These are phyloP conservation scores for Leccinum arenicola DNA, from an alignment of 768 basidiomycete species.

Conservation along the genomic window DNA sequence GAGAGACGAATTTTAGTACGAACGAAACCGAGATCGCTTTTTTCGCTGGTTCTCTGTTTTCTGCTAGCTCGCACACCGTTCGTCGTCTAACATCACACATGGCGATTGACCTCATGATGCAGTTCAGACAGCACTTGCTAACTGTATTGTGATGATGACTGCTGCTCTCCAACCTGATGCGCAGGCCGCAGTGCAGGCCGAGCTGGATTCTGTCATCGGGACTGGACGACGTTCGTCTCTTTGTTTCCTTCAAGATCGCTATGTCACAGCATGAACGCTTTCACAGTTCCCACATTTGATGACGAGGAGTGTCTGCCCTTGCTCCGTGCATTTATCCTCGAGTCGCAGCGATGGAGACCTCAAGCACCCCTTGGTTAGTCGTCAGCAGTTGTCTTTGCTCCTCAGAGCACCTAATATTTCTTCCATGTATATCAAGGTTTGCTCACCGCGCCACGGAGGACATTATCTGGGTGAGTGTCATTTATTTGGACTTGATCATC, in stretches of 20 bases:
- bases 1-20: conserved; percentile 45
- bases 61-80: conserved; percentile 53
- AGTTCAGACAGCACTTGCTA: conserved; percentile 43
- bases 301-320: conserved; percentile 31
- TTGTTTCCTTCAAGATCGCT: background rate
- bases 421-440: background rate
- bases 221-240: conserved; percentile 14
- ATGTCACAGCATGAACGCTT: background rate
- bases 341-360: conserved; percentile 36
- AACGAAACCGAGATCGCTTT: conserved; percentile 53
- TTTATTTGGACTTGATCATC: background rate
- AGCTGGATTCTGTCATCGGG: conserved; percentile 50
- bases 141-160: conserved; percentile 46
- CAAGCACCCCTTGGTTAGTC: conserved; percentile 20
- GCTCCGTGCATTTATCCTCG: conserved; percentile 33
- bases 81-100: background rate
- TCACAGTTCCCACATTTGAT: conserved; percentile 34
- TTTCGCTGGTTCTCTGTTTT: conserved; percentile 55
- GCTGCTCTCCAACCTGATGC: conserved; percentile 48
- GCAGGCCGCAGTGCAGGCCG: conserved; percentile 47
- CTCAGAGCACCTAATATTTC: background rate
- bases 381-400: background rate
- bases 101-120: background rate
- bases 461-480: conserved; percentile 13
- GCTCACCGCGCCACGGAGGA: conserved; percentile 18